Percentiles rank a stretch among this genome's conserved stretches.
phyloP scores from a whole-genome alignment of 2,329 filamentous ascomycete species.

The Ophiostoma pallidulum region DNA sequence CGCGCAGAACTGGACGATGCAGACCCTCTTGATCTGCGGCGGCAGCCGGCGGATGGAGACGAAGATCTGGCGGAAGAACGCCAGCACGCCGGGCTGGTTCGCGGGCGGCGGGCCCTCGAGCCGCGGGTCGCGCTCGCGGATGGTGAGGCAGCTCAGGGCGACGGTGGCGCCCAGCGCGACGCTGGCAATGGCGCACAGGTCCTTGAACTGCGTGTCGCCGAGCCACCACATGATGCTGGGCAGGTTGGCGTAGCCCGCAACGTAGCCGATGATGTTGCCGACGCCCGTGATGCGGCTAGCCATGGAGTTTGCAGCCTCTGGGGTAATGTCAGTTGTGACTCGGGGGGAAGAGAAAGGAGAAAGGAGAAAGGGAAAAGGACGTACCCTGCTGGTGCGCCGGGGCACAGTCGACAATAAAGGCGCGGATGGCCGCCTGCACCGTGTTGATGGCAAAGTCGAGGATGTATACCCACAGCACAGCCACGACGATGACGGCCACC shows the following conservation, averaged over 20 bases:
- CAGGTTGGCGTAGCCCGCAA: conserved; percentile 76
- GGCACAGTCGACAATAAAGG: conserved; percentile 88
- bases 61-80: conserved; percentile 73
- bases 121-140: conserved; percentile 73
- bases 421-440: conserved; percentile 83
- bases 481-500: conserved; percentile 61
- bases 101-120: conserved; percentile 54
- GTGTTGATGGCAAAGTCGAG: conserved; percentile 95
- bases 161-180: conserved; percentile 63
- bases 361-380: conserved; percentile 8
- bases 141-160: conserved; percentile 55
- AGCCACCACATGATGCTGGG: conserved; percentile 67
- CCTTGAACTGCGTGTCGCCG: conserved; percentile 84
- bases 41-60: conserved; percentile 69
- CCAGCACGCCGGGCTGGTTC: conserved; percentile 53
- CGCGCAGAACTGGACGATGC: conserved; percentile 71
- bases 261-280: conserved; percentile 84
- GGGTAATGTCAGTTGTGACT: background rate
- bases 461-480: conserved; percentile 79
- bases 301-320: conserved; percentile 85
- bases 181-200: conserved; percentile 77
- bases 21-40: conserved; percentile 73
- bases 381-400: conserved; percentile 76
- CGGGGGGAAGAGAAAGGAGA: background rate
- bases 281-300: conserved; percentile 76